phyloP scores from a whole-genome alignment of 345 rosid genomes.

The Aurinia saxatilis region DNA sequence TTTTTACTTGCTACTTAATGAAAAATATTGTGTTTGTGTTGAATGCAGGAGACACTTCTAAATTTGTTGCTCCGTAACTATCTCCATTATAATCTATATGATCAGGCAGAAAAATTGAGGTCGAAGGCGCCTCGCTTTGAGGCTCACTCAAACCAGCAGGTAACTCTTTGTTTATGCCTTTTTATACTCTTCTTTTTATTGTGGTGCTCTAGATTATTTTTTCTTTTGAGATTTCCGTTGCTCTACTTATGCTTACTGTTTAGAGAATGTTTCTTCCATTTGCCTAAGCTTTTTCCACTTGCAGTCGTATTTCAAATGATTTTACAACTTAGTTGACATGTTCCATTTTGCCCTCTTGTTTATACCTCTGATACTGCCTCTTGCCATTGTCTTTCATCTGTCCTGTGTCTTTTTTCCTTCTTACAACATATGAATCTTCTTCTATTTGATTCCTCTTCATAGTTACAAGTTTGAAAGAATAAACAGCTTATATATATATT shows the following conservation, averaged over 20 bases:
- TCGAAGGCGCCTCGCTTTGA: conserved; percentile 95
- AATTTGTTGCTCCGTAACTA: conserved; percentile 77
- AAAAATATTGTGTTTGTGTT: background rate
- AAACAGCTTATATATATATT: background rate
- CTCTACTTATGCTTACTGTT: background rate
- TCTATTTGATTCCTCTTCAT: background rate
- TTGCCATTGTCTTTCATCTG: background rate
- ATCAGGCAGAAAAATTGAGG: conserved; percentile 90
- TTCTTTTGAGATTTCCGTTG: background rate
- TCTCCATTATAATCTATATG: conserved; percentile 80
- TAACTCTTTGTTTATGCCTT: background rate
- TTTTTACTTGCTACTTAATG: conserved; percentile 4
- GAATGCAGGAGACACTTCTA: conserved; percentile 80
- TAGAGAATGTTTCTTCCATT: background rate
- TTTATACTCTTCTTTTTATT: background rate
- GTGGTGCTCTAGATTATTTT: background rate
- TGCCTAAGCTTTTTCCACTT: background rate
- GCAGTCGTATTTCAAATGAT: background rate
- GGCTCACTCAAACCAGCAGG: conserved; percentile 97
- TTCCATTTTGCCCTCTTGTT: background rate
- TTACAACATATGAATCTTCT: background rate
- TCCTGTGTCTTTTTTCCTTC: background rate
- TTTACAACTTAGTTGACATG: background rate
- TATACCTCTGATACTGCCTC: background rate
- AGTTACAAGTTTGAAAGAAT: background rate